Percentiles rank a stretch among this genome's conserved stretches.
Evolutionary conservation across 306 rosid species (phyloP).

Genomic region (Senna siamea): DNA sequence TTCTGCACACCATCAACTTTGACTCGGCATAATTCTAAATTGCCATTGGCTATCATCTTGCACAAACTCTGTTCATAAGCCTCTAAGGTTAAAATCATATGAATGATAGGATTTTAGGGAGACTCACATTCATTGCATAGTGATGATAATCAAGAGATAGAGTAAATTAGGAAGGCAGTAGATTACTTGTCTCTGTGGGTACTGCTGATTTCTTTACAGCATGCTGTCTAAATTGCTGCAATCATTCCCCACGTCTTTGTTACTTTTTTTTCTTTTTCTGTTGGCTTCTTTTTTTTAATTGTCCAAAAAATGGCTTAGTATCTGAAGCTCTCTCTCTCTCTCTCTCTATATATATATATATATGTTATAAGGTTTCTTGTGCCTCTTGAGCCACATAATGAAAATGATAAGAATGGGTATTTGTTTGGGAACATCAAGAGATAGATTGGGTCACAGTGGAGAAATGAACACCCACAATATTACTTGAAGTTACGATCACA

Average conservation of each 20-base stretch:
- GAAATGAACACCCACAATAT: not conserved
- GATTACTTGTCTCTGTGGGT: too few species aligned
- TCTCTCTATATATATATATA: too few species aligned
- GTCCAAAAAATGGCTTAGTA: too few species aligned
- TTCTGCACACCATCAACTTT: conserved; percentile 1
- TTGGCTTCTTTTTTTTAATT: too few species aligned
- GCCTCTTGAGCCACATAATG: not conserved
- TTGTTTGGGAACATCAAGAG: not conserved
- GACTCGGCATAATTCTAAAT: not conserved
- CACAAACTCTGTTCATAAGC: not conserved
- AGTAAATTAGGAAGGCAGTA: not conserved
- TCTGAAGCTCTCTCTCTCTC: too few species aligned
- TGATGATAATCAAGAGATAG: not conserved
- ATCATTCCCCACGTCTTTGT: too few species aligned
- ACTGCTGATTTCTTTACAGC: too few species aligned
- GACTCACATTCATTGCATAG: not conserved
- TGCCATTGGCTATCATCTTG: not conserved
- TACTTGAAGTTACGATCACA: conserved; percentile 3
- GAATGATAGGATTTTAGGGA: conserved; percentile 3
- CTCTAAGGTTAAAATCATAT: not conserved
- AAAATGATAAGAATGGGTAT: not conserved
- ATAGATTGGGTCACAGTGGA: not conserved
- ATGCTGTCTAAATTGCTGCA: too few species aligned
- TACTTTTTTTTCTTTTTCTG: too few species aligned
- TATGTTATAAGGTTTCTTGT: too few species aligned